Percentiles rank a stretch among this genome's conserved stretches.
Conservation (phyloP, 116 monocot species). For the Phalaenopsis hybrid region DNA sequence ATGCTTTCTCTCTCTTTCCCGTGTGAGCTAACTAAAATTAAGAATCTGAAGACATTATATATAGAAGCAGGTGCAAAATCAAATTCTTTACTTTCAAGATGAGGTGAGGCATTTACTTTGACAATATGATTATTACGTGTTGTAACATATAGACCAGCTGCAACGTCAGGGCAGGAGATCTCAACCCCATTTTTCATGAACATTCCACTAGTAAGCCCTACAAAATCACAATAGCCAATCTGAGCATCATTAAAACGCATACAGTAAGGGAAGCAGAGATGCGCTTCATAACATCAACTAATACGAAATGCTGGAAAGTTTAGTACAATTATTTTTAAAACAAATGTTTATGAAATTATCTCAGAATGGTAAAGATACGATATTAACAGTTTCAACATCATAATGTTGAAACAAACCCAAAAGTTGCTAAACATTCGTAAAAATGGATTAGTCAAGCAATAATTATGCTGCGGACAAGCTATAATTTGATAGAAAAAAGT, state of each 20-base stretch:
- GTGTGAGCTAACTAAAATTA: background rate
- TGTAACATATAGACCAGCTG: constrained; percentile 80
- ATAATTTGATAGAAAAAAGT: background rate
- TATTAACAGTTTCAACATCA: background rate
- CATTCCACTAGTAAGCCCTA: constrained; percentile 87
- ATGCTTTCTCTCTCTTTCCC: background rate
- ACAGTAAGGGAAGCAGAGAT: background rate
- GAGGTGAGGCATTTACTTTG: constrained; percentile 44
- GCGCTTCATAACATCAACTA: background rate
- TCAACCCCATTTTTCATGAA: constrained; percentile 57
- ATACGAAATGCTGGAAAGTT: background rate
- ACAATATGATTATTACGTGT: constrained; percentile 57
- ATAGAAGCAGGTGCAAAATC: background rate
- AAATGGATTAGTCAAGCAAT: background rate
- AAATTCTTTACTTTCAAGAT: constrained; percentile 3
- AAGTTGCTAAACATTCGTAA: background rate
- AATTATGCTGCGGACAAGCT: background rate
- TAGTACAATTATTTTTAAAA: background rate
- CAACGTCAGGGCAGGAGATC: constrained; percentile 61
- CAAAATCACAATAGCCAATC: constrained; percentile 11
- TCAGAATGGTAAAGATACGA: too few relatives aligned
- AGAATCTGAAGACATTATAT: background rate
- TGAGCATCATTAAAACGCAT: background rate
- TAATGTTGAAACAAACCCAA: background rate
- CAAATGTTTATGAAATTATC: background rate